Evolutionary conservation across 805 yeast genomes (phyloP).

Genomic region (Maudiozyma serrabonitensis): DNA sequence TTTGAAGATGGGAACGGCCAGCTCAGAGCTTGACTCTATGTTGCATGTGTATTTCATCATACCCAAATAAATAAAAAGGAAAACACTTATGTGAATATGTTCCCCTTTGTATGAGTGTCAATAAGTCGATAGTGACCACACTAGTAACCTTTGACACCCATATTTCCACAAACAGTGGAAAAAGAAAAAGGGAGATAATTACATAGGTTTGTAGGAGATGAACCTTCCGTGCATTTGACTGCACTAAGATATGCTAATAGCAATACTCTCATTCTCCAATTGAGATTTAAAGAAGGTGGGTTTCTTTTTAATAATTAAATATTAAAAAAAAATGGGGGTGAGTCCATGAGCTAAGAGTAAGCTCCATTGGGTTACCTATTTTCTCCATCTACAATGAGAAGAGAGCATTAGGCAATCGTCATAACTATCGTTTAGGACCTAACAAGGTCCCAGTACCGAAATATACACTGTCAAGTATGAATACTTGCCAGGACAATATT

Average conservation of each 20-base stretch:
- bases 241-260: background rate
- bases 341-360: constrained; percentile 63
- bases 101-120: background rate
- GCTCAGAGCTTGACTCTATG: constrained; percentile 91
- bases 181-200: background rate
- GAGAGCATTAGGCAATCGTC: constrained; percentile 42
- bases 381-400: constrained; percentile 9
- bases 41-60: constrained; percentile 73
- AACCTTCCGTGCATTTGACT: background rate
- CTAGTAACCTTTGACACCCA: background rate
- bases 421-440: constrained; percentile 65
- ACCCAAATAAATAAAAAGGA: constrained; percentile 3
- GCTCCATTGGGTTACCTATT: constrained; percentile 70
- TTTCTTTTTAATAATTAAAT: background rate
- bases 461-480: constrained; percentile 13
- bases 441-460: constrained; percentile 53
- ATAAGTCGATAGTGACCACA: background rate
- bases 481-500: no score
- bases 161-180: background rate
- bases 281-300: no score
- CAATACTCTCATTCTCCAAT: background rate
- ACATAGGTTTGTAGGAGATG: background rate
- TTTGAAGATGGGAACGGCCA: constrained; percentile 3
- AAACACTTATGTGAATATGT: background rate
- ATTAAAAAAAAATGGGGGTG: constrained; percentile 13